A percentile compares a stretch with the other conserved stretches of the same genome.
Evolutionary conservation across 805 yeast genomes (phyloP).

Genomic region (Wickerhamiella parazyma): DNA sequence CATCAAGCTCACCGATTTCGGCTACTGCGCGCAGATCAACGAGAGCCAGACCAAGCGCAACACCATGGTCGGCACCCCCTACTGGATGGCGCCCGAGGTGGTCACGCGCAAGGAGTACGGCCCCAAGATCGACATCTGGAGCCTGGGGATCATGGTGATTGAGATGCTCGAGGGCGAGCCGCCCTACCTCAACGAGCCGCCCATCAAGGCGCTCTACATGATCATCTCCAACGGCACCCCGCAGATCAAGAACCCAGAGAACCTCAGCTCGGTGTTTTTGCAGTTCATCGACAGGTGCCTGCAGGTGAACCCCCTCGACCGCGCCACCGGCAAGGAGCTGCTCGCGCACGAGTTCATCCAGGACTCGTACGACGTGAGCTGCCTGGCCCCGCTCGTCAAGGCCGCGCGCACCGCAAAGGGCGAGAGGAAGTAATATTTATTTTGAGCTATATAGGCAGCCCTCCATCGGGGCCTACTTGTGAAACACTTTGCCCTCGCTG

Average conservation of each 20-base stretch:
- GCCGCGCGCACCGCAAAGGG: constrained; percentile 22
- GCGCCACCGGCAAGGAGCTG: constrained; percentile 67
- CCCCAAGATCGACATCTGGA: constrained; percentile 96
- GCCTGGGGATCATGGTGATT: constrained; percentile 92
- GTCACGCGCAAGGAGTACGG: constrained; percentile 91
- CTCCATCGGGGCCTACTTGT: background rate
- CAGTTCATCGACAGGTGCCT: constrained; percentile 64
- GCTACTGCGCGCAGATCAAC: constrained; percentile 88
- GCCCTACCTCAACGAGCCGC: constrained; percentile 92
- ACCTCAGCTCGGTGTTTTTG: constrained; percentile 50
- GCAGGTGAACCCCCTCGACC: constrained; percentile 66
- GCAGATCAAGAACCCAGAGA: constrained; percentile 74
- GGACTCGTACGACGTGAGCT: constrained; percentile 22
- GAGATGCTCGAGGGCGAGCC: constrained; percentile 99
- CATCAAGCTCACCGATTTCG: constrained; percentile 88
- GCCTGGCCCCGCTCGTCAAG: constrained; percentile 26
- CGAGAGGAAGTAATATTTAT: constrained; percentile 7
- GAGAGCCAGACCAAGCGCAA: constrained; percentile 77
- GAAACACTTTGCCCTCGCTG: constrained; percentile 8
- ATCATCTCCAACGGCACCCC: constrained; percentile 98
- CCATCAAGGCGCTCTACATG: constrained; percentile 80
- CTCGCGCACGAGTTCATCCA: constrained; percentile 46
- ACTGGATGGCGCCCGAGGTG: constrained; percentile 99
- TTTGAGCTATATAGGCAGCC: too few relatives aligned
- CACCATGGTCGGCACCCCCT: constrained; percentile 98